phyloP scores from a whole-genome alignment of 805 yeast species.

The Phaffomyces thermotolerans region DNA sequence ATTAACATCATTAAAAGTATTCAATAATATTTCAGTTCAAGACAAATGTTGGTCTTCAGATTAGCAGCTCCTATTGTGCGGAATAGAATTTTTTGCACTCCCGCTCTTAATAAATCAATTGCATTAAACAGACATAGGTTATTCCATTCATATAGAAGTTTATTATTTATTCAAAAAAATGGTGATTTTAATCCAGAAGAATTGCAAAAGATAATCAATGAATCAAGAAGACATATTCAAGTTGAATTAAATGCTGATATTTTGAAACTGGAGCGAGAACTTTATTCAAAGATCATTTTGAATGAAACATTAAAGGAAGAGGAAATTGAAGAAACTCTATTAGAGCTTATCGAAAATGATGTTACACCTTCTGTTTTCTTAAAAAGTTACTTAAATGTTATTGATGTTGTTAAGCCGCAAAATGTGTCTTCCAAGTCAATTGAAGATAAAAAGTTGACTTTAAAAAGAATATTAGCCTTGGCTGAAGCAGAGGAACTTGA shows the following conservation, averaged over 20 bases:
- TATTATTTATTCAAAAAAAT: conserved; percentile 11
- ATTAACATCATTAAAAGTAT: background rate
- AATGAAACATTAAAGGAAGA: conserved; percentile 6
- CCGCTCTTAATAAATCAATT: background rate
- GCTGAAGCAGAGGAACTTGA: conserved; percentile 8
- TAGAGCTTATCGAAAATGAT: conserved; percentile 11
- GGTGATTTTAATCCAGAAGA: conserved; percentile 16
- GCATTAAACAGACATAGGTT: background rate
- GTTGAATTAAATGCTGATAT: conserved; percentile 3
- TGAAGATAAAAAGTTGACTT: conserved; percentile 5
- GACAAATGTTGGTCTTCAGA: background rate
- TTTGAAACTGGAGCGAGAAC: conserved; percentile 8
- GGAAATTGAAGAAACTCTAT: conserved; percentile 8
- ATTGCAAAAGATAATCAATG: conserved; percentile 13
- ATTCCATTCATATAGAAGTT: conserved; percentile 1
- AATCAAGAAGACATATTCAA: conserved; percentile 9
- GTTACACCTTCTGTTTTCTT: conserved; percentile 14
- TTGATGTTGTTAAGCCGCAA: conserved; percentile 4
- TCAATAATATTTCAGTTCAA: background rate
- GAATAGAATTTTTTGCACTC: background rate
- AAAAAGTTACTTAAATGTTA: conserved; percentile 9
- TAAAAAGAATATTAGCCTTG: conserved; percentile 11
- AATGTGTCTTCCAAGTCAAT: background rate
- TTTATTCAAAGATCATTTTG: conserved; percentile 13
- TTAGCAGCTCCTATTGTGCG: background rate